Evolutionary conservation across 2,329 filamentous ascomycete genomes (phyloP).

Genomic region (Didymella exigua): DNA sequence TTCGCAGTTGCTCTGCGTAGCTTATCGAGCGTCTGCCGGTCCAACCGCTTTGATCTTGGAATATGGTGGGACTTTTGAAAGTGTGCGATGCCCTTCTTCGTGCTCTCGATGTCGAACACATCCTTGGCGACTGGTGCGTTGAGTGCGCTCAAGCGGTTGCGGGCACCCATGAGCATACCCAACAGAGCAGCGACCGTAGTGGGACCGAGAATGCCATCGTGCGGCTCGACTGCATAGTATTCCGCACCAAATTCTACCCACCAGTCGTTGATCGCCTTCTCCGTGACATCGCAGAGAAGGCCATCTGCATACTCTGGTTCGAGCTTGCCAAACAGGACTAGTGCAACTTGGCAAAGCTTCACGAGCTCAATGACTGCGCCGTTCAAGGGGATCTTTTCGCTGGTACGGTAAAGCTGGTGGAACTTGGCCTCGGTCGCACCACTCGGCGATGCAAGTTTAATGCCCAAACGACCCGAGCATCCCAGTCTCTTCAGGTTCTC

Average conservation of each 20-base stretch:
- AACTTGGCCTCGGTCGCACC: constrained; percentile 89
- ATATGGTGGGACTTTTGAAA: constrained; percentile 92
- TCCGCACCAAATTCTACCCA: constrained; percentile 94
- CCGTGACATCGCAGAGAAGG: constrained; percentile 89
- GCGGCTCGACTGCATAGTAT: constrained; percentile 89
- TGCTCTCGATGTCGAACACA: constrained; percentile 81
- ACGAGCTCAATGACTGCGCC: constrained; percentile 85
- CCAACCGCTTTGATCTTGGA: constrained; percentile 75
- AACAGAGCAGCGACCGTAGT: constrained; percentile 88
- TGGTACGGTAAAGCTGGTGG: constrained; percentile 85
- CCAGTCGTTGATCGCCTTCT: constrained; percentile 89
- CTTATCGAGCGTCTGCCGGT: constrained; percentile 80
- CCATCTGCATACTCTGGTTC: constrained; percentile 91
- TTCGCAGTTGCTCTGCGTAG: constrained; percentile 87
- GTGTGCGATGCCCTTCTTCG: constrained; percentile 81
- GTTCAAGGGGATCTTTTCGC: constrained; percentile 78
- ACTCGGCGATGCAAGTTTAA: constrained; percentile 79
- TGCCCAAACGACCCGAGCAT: constrained; percentile 85
- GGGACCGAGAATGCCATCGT: constrained; percentile 89
- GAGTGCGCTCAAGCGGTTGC: constrained; percentile 84
- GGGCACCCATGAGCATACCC: constrained; percentile 85
- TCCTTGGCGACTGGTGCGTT: constrained; percentile 88
- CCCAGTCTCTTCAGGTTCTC: constrained; percentile 91
- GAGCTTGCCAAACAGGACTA: constrained; percentile 86
- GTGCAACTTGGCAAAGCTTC: constrained; percentile 85